A percentile compares a stretch with the other conserved stretches of the same genome.
These are phyloP conservation scores for Fusarium dimerum DNA, from an alignment of 2,329 filamentous ascomycete species.

Conservation along the genomic window DNA sequence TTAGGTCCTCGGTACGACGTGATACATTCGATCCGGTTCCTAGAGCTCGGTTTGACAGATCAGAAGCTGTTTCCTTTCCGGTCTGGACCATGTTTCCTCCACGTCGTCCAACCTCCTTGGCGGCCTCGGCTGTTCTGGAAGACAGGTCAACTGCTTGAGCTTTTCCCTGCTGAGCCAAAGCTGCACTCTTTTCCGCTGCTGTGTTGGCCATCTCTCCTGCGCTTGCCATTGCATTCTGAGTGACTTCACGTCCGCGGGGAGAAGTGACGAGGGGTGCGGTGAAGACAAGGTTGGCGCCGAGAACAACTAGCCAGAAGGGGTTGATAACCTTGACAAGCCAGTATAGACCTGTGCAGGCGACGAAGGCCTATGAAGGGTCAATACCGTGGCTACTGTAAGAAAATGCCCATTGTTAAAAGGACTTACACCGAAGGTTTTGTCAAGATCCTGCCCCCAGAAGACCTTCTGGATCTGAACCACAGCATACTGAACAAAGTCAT, in stretches of 20 bases:
- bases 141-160: constrained; percentile 10
- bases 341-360: constrained; percentile 4
- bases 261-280: constrained; percentile 19
- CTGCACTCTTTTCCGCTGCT: constrained; percentile 13
- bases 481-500: constrained; percentile 19
- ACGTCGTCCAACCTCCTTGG: not conserved
- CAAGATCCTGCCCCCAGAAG: constrained; percentile 13
- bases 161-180: constrained; percentile 13
- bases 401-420: too few species aligned
- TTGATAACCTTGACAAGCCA: constrained; percentile 17
- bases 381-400: not conserved
- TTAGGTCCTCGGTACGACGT: too few species aligned
- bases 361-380: constrained; percentile 8
- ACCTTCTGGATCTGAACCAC: constrained; percentile 15
- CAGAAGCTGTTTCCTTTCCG: constrained; percentile 8
- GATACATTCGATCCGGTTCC: not conserved
- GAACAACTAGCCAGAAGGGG: constrained; percentile 14
- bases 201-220: constrained; percentile 13
- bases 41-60: constrained; percentile 2
- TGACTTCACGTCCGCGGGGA: constrained; percentile 8
- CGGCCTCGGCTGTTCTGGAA: constrained; percentile 11
- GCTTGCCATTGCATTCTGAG: constrained; percentile 8
- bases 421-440: constrained; percentile 19
- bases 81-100: constrained; percentile 1
- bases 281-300: constrained; percentile 13